Evolutionary conservation across 345 rosid species (phyloP), one percentile per base, ranked within the genome.

Genomic region (Raphanus sativus): DNA sequence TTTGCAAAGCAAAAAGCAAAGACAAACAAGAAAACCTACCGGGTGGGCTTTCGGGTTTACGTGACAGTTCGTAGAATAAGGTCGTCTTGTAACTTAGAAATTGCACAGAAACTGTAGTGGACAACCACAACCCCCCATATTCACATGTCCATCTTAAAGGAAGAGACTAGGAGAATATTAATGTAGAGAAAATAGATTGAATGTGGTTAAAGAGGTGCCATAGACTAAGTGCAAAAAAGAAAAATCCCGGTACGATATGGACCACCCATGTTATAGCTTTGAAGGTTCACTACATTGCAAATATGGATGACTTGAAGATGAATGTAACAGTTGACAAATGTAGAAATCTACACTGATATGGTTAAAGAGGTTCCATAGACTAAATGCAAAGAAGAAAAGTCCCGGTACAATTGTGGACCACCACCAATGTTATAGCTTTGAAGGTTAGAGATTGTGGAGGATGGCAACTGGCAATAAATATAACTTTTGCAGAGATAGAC

Each of bases 351-450:
- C 84, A 64, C 78, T 87, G 78, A 87, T 84, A 69, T 91, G 91
- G 85, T 88, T 91, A 71, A 91, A 77, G 54, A 93, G 86, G 77
- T 93, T 96, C 97, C 98, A 91, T 15, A 87, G 79, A 42, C 96
- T 96, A 75, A 88, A 83, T 54, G 76, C 68, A 55, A 89, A 54
- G 86, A 91, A 89, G 78, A 86, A 90, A 25, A 84, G 61, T 0
- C 98, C 96, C 1, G 97, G 97, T 62, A 85, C 75, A 1, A 89
- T 28, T 90, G 83, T 93, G 98, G 42, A 97, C 97, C 34, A 87
- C 97, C 34, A 87, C 86, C 29, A 89, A 83, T 77, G 85, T 67
- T 67, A 8, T 25, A 78, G 55, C 58, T 72, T 24, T 67, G 30
- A 67, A 72, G 42, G 64, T 67, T 73, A 8, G 0, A 66, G 11